Percentiles rank a stretch among this genome's conserved stretches.
These are phyloP conservation scores for Teratosphaeria nubilosa DNA, from an alignment of 2,329 filamentous ascomycete genomes.

Conservation along the genomic window DNA sequence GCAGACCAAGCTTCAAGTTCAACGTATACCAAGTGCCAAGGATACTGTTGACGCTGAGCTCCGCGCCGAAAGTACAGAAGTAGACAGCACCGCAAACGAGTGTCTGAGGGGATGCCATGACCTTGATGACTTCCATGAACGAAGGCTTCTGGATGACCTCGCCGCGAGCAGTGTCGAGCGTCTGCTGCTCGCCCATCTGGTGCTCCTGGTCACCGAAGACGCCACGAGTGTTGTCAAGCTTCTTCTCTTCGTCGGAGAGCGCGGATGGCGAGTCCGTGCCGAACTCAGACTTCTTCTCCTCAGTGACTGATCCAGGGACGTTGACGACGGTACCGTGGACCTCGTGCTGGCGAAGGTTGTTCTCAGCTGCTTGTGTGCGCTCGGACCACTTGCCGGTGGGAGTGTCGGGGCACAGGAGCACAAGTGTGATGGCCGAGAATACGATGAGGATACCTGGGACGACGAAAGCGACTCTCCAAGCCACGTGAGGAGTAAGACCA, in stretches of 20 bases:
- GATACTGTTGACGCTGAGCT: slow-evolving; percentile 51
- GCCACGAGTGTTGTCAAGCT: slow-evolving; percentile 28
- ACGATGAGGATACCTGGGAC: slow-evolving; percentile 72
- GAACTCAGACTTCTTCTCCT: slow-evolving; percentile 23
- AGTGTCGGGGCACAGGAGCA: slow-evolving; percentile 69
- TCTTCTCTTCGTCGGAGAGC: slow-evolving; percentile 30
- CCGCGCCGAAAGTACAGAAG: slow-evolving; percentile 51
- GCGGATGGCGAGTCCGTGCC: slow-evolving; percentile 22
- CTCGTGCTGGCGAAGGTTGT: slow-evolving; percentile 42
- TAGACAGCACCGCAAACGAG: slow-evolving; percentile 44
- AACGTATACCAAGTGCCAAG: slow-evolving; percentile 49
- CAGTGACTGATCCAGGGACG: slow-evolving; percentile 42
- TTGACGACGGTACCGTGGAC: slow-evolving; percentile 37
- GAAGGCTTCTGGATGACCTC: slow-evolving; percentile 56
- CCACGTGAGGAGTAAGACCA: slow-evolving; percentile 53
- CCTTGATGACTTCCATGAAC: slow-evolving; percentile 47
- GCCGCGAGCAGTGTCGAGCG: slow-evolving; percentile 45
- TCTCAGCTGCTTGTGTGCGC: slow-evolving; percentile 49
- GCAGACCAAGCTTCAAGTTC: slow-evolving; percentile 47
- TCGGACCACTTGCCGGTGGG: slow-evolving; percentile 73
- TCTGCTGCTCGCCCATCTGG: slow-evolving; percentile 40
- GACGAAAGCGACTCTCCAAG: slow-evolving; percentile 78
- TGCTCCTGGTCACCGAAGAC: slow-evolving; percentile 30
- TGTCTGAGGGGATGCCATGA: slow-evolving; percentile 53
- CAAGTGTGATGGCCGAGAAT: slow-evolving; percentile 53